Base-by-base conservation (phyloP, 1,284 basidiomycete species). In the Ceratobasidium sp. region DNA sequence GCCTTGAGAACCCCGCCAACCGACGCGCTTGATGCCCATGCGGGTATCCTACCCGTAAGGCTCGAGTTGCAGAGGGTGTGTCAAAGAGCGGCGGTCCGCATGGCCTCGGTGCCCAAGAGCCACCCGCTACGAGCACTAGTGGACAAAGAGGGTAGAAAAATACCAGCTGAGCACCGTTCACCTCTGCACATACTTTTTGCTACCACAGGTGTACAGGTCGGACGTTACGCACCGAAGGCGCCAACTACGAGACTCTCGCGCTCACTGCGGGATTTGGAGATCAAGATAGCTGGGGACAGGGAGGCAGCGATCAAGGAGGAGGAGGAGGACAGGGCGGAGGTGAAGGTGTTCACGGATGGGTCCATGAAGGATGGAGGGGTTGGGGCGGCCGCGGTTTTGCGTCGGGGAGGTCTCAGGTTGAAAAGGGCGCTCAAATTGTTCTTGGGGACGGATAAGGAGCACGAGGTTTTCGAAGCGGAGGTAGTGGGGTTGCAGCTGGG, bases 391-490 rank as follows among this genome's bases (percentile, higher is more conserved):
- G 69, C 69, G 44, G 57, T 73, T 1, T 32, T 73, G 43, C 32
- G 49, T 17, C 25, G 69, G 25, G 37, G 46, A 32, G 69, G 43
- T 40, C 6, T 9, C 7, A 44, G 22, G 25, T 9, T 29, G 57
- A 40, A 61, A 15, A 22, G 46, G 7, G 51, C 64, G 49, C 32
- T 57, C 8, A 73, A 46, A 44, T 19, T 49, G 37, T 59, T 56
- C 22, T 7, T 77, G 19, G 71, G 71, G 25, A 22, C 52, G 15
- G 61, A 57, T 19, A 40, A 32, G 44, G 52, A 76, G 52, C 77
- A 77, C 65, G 74, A 66, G 34, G 71, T 77, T 2, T 77, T 69
- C 51, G 73, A 77, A 46, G 77, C 77, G 13, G 73, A 77, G 54
- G 37, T 77, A 15, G 51, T 77, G 9, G 73, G 77, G 1, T 37